Conservation (phyloP, 805 yeast genomes). For the Saccharomyces jurei region DNA sequence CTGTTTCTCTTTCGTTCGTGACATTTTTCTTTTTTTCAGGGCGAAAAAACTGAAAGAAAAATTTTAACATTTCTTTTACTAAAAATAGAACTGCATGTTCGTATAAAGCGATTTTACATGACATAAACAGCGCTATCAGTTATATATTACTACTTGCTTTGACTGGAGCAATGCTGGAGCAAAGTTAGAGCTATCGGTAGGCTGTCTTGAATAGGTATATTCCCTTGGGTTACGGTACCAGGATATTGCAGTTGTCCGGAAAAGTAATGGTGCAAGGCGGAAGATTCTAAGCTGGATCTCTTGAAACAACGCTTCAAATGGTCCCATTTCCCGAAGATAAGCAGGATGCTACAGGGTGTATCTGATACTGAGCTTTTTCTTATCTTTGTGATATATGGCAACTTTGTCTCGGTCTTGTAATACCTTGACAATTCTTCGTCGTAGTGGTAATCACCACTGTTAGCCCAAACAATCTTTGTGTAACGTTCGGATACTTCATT, state of each 20-base stretch:
- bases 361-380: constrained; percentile 13
- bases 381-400: constrained; percentile 26
- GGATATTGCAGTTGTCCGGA: constrained; percentile 55
- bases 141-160: not conserved
- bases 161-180: not conserved
- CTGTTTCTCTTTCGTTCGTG: not conserved
- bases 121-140: not conserved
- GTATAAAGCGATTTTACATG: not conserved
- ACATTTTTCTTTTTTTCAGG: not conserved
- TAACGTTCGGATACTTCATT: constrained; percentile 65
- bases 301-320: constrained; percentile 49
- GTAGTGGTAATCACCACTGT: constrained; percentile 56
- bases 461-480: constrained; percentile 47
- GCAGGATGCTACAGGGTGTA: constrained; percentile 32
- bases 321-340: constrained; percentile 57
- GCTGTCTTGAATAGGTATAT: constrained; percentile 58
- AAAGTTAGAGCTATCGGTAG: constrained; percentile 6
- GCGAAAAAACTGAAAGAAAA: not conserved
- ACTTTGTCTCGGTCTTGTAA: constrained; percentile 13
- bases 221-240: constrained; percentile 36
- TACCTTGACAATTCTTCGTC: constrained; percentile 24
- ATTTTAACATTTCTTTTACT: not conserved
- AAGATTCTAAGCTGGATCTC: constrained; percentile 41
- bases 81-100: not conserved
- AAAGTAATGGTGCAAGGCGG: constrained; percentile 53